Percentiles rank a stretch among this genome's conserved stretches.
Conservation (phyloP, 2,329 filamentous ascomycete genomes). For the Neofusicoccum sp. region DNA sequence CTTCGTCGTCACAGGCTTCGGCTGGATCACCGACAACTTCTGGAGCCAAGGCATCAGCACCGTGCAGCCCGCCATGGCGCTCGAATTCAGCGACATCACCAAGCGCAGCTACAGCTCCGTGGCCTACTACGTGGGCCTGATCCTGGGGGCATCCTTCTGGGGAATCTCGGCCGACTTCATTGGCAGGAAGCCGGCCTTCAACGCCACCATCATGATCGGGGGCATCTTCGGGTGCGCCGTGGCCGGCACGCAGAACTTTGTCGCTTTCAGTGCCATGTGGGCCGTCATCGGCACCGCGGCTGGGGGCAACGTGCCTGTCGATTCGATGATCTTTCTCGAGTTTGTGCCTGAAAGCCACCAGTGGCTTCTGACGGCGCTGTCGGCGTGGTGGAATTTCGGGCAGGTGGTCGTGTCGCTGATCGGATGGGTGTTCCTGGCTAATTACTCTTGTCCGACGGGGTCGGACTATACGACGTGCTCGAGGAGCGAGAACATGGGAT, state of each 20-base stretch:
- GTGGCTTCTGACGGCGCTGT: conserved; percentile 59
- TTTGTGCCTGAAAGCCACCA: conserved; percentile 61
- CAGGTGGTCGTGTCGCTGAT: conserved; percentile 52
- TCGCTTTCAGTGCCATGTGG: conserved; percentile 20
- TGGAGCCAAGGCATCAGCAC: conserved; percentile 28
- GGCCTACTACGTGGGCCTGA: conserved; percentile 30
- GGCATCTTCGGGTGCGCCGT: conserved; percentile 22
- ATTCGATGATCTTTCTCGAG: conserved; percentile 63
- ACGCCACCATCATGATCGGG: conserved; percentile 19
- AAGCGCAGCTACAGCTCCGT: conserved; percentile 35
- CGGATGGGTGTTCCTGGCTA: conserved; percentile 47
- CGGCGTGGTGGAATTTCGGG: conserved; percentile 59
- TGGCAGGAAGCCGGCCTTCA: conserved; percentile 21
- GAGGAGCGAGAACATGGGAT: conserved; percentile 49
- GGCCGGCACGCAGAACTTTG: conserved; percentile 21
- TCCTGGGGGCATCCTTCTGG: conserved; percentile 44
- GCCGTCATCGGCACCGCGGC: conserved; percentile 20
- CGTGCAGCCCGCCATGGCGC: conserved; percentile 18
- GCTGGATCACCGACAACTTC: conserved; percentile 66
- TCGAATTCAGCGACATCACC: conserved; percentile 19
- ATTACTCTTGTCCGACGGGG: conserved; percentile 38
- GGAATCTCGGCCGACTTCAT: conserved; percentile 20
- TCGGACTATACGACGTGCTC: conserved; percentile 36
- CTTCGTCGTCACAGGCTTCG: conserved; percentile 65
- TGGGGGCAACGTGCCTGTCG: conserved; percentile 57